Conservation (phyloP, 176 grass and related monocot species). For the Poa annua region DNA sequence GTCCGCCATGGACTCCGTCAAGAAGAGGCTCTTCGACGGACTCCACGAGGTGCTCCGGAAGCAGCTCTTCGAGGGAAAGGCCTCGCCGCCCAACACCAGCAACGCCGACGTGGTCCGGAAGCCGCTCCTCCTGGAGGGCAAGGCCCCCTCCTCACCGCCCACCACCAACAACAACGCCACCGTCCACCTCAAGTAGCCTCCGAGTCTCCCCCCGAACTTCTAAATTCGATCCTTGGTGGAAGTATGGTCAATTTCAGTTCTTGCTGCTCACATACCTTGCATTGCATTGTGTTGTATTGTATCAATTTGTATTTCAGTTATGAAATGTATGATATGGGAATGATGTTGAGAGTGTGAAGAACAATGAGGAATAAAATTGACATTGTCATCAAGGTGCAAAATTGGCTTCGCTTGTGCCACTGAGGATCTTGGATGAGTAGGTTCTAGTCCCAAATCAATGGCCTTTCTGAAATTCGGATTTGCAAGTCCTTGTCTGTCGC, state of each 20-base stretch:
- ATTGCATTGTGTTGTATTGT: conserved; percentile 9
- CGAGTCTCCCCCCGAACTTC: background rate
- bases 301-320: background rate
- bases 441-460: background rate
- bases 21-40: conserved; percentile 73
- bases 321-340: background rate
- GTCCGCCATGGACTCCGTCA: conserved; percentile 73
- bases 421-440: conserved; percentile 3
- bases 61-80: conserved; percentile 67
- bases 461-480: conserved; percentile 1
- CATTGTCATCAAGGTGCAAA: background rate
- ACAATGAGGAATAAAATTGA: background rate
- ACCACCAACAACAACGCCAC: conserved; percentile 23
- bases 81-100: background rate
- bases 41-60: conserved; percentile 73
- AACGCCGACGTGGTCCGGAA: background rate
- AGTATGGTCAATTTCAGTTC: background rate
- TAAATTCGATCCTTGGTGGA: background rate
- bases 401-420: background rate
- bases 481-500: background rate
- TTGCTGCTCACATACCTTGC: background rate
- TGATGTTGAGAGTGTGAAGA: background rate
- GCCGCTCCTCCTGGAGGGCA: conserved; percentile 13
- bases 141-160: background rate
- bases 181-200: conserved; percentile 43